These are phyloP conservation scores for Areca catechu DNA, from an alignment of 176 grass and related monocot species.

Conservation along the genomic window DNA sequence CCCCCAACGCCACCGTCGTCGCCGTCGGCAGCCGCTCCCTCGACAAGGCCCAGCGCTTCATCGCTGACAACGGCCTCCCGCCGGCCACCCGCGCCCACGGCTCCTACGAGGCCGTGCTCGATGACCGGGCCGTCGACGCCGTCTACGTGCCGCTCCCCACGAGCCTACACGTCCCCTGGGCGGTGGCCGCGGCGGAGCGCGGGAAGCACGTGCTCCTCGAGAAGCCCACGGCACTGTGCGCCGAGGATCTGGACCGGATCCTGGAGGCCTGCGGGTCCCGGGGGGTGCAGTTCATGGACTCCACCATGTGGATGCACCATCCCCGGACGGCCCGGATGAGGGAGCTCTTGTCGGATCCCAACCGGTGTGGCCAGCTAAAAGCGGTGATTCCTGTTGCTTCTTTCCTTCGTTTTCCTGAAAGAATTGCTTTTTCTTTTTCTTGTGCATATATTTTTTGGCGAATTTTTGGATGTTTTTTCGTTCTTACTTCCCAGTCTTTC, in stretches of 20 bases:
- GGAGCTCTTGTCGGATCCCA: conserved; percentile 44
- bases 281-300: conserved; percentile 78
- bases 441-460: conserved; percentile 7
- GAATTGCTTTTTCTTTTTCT: no score
- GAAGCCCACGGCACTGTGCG: conserved; percentile 71
- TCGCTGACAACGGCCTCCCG: conserved; percentile 36
- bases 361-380: conserved; percentile 23
- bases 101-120: conserved; percentile 68
- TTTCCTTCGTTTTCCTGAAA: background rate
- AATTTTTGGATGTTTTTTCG: background rate
- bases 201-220: conserved; percentile 83
- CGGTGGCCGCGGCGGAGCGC: conserved; percentile 36
- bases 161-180: conserved; percentile 68
- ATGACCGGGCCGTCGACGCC: conserved; percentile 54
- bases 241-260: conserved; percentile 55
- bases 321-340: conserved; percentile 75
- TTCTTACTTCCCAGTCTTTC: no score
- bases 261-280: conserved; percentile 43
- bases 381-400: background rate
- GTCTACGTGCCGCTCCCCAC: conserved; percentile 73
- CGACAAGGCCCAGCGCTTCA: conserved; percentile 60
- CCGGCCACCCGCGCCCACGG: conserved; percentile 23
- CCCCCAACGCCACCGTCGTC: conserved; percentile 26
- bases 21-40: conserved; percentile 53
- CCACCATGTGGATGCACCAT: conserved; percentile 94